Conservation (phyloP, 345 rosid genomes). For the Melaleuca quinquenervia region DNA sequence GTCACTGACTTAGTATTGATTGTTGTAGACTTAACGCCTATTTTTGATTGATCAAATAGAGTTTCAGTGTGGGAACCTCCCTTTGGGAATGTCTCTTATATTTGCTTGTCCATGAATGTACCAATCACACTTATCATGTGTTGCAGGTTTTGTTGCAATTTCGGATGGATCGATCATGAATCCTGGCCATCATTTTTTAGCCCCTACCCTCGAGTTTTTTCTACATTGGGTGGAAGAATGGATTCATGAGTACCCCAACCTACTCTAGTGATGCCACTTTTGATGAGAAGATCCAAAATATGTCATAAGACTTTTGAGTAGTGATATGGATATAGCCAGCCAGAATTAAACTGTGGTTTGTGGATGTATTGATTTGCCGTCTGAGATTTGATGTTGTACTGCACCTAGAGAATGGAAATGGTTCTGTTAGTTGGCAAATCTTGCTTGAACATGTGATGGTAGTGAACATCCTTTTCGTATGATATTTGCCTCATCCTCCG, state of each 20-base stretch:
- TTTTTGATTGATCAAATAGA: not conserved
- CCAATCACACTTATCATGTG: not conserved
- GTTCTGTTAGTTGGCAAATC: not conserved
- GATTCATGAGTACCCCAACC: not conserved
- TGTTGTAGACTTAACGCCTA: not conserved
- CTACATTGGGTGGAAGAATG: not conserved
- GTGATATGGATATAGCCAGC: not conserved
- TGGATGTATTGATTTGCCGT: not conserved
- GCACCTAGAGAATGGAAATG: not conserved
- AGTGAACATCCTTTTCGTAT: not conserved
- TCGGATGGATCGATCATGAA: not conserved
- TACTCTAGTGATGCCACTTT: not conserved
- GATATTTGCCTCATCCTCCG: not conserved
- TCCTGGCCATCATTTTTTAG: not conserved
- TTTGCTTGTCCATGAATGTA: not conserved
- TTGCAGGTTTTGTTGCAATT: not conserved
- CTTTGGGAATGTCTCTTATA: not conserved
- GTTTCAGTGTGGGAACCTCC: not conserved
- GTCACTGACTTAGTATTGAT: not conserved
- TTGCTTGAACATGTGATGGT: not conserved
- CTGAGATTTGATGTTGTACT: not conserved
- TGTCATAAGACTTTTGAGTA: not conserved
- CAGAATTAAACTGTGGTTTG: not conserved
- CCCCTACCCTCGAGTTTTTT: not conserved
- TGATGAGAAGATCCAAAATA: not conserved